Evolutionary conservation across 2,329 filamentous ascomycete genomes (phyloP).

Genomic region (Ophiostoma pallidulum): DNA sequence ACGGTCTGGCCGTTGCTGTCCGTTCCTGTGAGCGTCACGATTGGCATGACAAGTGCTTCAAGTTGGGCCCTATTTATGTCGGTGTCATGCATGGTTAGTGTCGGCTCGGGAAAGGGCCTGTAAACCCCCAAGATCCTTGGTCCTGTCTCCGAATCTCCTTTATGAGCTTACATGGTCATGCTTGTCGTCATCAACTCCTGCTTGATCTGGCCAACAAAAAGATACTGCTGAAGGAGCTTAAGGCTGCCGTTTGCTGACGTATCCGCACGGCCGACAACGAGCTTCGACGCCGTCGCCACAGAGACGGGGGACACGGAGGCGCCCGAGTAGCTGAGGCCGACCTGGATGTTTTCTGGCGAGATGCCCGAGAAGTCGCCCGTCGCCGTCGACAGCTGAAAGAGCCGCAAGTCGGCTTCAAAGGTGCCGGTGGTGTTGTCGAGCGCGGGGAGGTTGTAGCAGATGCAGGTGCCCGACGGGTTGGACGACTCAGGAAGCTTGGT

Average conservation of each 20-base stretch:
- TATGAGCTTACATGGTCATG: slow-evolving; percentile 51
- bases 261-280: slow-evolving; percentile 16
- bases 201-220: slow-evolving; percentile 62
- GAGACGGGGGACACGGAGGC: slow-evolving; percentile 41
- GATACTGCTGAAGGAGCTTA: slow-evolving; percentile 50
- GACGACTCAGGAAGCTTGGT: slow-evolving; percentile 44
- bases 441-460: slow-evolving; percentile 73
- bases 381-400: slow-evolving; percentile 60
- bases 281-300: slow-evolving; percentile 18
- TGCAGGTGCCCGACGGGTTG: slow-evolving; percentile 67
- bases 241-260: slow-evolving; percentile 21
- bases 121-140: no score
- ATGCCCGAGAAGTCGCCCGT: slow-evolving; percentile 44
- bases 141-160: no score
- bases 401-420: slow-evolving; percentile 67
- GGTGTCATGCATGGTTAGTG: background rate
- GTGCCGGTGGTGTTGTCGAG: slow-evolving; percentile 57
- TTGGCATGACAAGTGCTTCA: slow-evolving; percentile 56
- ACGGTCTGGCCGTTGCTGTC: slow-evolving; percentile 42
- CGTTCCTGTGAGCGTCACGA: slow-evolving; percentile 55
- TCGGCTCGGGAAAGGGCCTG: no score
- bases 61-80: slow-evolving; percentile 39
- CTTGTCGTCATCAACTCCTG: slow-evolving; percentile 40
- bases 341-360: slow-evolving; percentile 41
- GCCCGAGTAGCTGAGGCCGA: slow-evolving; percentile 44